Evolutionary conservation across 305 asterid genomes (phyloP).

Genomic region (Solanum hybrid): DNA sequence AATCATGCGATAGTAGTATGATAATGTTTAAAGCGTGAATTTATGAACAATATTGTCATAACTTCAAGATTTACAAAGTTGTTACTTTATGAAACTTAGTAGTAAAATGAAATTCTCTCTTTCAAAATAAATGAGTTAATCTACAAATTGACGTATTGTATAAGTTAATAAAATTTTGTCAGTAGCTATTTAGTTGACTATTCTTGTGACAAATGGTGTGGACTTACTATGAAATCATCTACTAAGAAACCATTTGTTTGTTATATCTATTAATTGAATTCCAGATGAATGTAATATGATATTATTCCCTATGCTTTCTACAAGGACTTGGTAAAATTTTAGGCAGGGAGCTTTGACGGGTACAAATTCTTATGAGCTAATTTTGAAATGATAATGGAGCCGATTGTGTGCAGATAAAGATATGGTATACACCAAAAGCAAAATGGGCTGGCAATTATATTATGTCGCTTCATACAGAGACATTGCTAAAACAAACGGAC

Average conservation of each 20-base stretch:
- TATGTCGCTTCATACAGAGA: background rate
- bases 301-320: background rate
- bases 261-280: too few relatives aligned
- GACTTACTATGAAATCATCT: background rate
- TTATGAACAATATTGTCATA: background rate
- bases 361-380: background rate
- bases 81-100: background rate
- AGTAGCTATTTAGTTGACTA: background rate
- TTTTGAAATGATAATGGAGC: too few relatives aligned
- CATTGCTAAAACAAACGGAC: background rate
- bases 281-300: background rate
- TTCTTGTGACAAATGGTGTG: background rate
- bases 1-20: background rate
- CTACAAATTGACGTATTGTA: background rate
- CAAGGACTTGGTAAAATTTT: background rate
- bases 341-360: background rate
- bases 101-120: background rate
- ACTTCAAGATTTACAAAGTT: background rate
- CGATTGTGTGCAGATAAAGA: background rate
- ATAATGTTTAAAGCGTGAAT: background rate
- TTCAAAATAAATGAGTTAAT: background rate
- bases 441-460: background rate
- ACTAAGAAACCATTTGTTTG: background rate
- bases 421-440: too few relatives aligned
- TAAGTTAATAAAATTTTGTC: background rate